phyloP scores from a whole-genome alignment of 257 asterid genomes.

The Solanum sparsipilum region DNA sequence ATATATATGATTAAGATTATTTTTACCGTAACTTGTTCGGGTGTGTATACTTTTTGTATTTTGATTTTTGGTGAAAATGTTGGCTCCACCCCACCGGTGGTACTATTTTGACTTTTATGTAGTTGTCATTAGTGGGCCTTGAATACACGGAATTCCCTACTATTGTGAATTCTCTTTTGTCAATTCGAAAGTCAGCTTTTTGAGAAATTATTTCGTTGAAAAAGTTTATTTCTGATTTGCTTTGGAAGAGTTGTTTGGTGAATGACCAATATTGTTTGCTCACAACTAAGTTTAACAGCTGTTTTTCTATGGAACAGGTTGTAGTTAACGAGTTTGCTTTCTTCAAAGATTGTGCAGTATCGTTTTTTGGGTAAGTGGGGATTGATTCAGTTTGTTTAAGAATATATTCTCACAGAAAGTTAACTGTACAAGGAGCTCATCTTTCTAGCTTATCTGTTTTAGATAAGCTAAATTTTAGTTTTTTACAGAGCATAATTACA shows the following conservation, averaged over 20 bases:
- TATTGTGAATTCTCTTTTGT: neutral
- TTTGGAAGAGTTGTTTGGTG: neutral
- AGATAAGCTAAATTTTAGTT: neutral
- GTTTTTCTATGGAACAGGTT: neutral
- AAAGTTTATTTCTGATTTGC: neutral
- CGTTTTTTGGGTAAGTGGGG: neutral
- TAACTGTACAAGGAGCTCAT: neutral
- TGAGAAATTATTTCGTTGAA: neutral
- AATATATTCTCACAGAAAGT: neutral
- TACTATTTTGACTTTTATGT: neutral
- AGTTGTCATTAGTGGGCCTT: neutral
- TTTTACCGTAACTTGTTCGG: too few relatives aligned
- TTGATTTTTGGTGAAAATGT: too few relatives aligned
- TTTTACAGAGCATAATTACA: neutral
- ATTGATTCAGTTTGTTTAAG: neutral
- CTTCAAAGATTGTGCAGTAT: neutral
- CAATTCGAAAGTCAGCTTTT: neutral
- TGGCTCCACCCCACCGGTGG: fast-evolving
- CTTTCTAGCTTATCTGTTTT: neutral
- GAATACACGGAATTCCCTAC: neutral
- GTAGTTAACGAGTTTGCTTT: neutral
- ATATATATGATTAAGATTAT: neutral
- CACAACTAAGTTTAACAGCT: neutral
- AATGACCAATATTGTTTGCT: neutral
- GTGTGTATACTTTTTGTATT: neutral